These are phyloP conservation scores for Geoglossum cookeanum DNA, from an alignment of 2,329 filamentous ascomycete species.

Conservation along the genomic window DNA sequence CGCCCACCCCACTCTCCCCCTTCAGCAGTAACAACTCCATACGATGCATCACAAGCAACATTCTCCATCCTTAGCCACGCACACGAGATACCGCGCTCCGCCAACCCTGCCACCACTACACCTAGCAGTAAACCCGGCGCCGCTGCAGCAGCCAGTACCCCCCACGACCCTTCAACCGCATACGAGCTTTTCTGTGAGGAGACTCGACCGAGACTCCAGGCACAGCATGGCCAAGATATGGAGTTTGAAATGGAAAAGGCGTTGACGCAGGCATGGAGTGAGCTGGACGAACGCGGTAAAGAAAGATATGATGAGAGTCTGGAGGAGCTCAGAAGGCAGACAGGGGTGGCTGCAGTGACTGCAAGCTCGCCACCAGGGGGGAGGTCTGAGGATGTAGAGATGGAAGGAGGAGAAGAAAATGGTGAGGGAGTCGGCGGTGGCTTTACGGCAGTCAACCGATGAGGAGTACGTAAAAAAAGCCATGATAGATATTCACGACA, in stretches of 20 bases:
- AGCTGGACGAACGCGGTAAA: neutral
- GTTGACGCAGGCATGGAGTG: neutral
- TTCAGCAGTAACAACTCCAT: constrained; percentile 7
- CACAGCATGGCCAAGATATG: neutral
- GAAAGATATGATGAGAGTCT: neutral
- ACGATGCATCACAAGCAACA: neutral
- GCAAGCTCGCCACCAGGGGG: neutral
- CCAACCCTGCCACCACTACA: neutral
- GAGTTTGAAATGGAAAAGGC: neutral
- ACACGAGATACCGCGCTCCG: neutral
- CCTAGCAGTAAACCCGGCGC: neutral
- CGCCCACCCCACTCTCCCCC: constrained; percentile 4
- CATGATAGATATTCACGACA: neutral
- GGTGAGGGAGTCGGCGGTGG: constrained; percentile 11
- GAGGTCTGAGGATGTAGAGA: constrained; percentile 16
- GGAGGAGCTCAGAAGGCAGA: neutral
- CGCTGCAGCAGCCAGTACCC: neutral
- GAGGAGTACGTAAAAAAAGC: neutral
- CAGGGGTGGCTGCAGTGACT: neutral
- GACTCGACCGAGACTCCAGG: neutral
- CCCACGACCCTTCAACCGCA: neutral
- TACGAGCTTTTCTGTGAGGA: neutral
- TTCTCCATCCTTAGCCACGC: neutral
- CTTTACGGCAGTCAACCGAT: constrained; percentile 21
- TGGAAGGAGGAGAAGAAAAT: constrained; percentile 11